These are phyloP conservation scores for Przewalskia tangutica DNA, from an alignment of 257 asterid species.

Conservation along the genomic window DNA sequence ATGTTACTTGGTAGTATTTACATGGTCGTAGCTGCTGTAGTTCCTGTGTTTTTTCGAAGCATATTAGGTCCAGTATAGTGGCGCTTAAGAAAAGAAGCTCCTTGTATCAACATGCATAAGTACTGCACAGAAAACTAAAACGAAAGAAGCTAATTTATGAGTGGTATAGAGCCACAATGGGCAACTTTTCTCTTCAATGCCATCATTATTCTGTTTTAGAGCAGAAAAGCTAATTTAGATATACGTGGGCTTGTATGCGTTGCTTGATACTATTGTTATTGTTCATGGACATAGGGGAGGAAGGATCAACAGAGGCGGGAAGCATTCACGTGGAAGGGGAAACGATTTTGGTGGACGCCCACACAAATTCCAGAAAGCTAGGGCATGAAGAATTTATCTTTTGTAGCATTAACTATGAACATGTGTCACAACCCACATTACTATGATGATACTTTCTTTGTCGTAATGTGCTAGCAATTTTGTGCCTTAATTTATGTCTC, in stretches of 20 bases:
- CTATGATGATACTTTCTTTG: background rate
- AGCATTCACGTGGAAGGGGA: slow-evolving; percentile 43
- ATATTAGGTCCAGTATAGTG: background rate
- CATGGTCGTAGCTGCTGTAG: background rate
- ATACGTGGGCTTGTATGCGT: background rate
- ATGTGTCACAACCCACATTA: background rate
- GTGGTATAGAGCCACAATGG: background rate
- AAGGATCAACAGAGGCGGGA: slow-evolving; percentile 62
- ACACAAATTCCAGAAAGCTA: slow-evolving; percentile 52
- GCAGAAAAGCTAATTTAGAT: background rate
- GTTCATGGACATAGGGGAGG: slow-evolving; percentile 47
- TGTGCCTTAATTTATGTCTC: background rate
- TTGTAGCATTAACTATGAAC: background rate
- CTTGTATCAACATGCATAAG: background rate
- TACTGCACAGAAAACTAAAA: background rate
- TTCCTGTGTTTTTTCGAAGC: background rate
- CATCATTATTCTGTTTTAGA: background rate
- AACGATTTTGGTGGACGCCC: slow-evolving; percentile 38
- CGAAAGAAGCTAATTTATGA: background rate
- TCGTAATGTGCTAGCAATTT: background rate
- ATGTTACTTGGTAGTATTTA: background rate
- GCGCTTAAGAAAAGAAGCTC: background rate
- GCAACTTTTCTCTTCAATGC: background rate
- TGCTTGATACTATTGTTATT: background rate
- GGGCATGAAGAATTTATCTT: slow-evolving; percentile 11